Base-by-base conservation (phyloP, 805 yeast species). In the Cyberlindnera euphorbiiphila region DNA sequence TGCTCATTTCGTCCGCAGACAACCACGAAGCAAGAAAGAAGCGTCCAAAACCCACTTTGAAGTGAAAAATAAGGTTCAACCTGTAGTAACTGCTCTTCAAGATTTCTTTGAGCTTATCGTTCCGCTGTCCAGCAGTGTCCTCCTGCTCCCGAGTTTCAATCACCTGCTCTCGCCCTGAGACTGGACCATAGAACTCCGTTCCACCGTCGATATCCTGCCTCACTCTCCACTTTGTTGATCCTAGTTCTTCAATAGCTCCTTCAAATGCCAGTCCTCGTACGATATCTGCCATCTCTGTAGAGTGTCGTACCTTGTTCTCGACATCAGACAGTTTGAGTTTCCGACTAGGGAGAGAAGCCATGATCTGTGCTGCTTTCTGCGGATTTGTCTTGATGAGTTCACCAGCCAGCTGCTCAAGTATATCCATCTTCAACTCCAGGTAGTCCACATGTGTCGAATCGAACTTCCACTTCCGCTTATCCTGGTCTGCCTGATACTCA, bases 171-270 rank as follows among this genome's bases (percentile, higher is more conserved):
- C 64, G 38, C 4, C 63, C 64, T 2, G 64, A 59, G 2, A 60
- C 50, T 4, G 65, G 66, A 0, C 66, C 66, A 37, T 61, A 61
- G 37, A 60, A 61, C 15, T 54, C 62, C 3, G 62, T 59, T 13
- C 46, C 37, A 1, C 60, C 59, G 7, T 42, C 31, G 4, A 42
- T 41, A 34, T 55, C 58, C 16, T 46, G 47, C 11, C 60, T 38
- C 4, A 60, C 65, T 26, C 55, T 47, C 65, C 65, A 61, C 6
- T 60, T 58, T 4, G 64, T 60, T 0, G 60, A 56, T 9, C 49
- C 49, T 4, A 61, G 43, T 32, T 61, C 65, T 30, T 61, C 63
- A 12, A 61, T 34, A 2, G 65, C 66, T 19, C 45, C 43, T 3
- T 54, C 50, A 41, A 57, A 44, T 2, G 61, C 54, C 13, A 51